Evolutionary conservation across 768 basidiomycete genomes (phyloP).

Genomic region (Lyophyllum decastes): DNA sequence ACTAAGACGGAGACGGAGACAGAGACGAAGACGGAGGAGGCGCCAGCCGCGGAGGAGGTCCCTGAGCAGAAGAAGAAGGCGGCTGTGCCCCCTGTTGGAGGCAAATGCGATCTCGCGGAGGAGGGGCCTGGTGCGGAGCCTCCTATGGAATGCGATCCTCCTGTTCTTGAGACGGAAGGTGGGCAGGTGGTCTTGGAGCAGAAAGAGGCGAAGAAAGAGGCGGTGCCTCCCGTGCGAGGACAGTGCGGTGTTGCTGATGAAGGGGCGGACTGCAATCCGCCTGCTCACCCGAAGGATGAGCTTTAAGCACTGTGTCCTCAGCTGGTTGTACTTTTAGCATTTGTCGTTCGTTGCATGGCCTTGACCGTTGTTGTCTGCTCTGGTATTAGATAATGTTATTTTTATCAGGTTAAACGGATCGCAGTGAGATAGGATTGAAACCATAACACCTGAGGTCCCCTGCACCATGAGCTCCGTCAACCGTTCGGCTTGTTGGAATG

Average conservation of each 20-base stretch:
- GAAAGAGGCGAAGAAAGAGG: conserved; percentile 12
- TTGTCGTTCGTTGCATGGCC: background rate
- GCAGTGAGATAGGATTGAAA: no score
- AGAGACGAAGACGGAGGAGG: background rate
- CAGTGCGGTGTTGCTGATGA: no score
- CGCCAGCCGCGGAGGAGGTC: background rate
- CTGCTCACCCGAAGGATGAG: conserved; percentile 18
- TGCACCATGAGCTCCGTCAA: no score
- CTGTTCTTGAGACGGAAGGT: background rate
- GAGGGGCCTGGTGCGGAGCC: conserved; percentile 7
- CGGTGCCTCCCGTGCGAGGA: no score
- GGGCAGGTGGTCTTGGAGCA: background rate
- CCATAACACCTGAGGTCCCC: no score
- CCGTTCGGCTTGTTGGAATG: no score
- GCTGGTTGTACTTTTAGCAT: conserved; percentile 5
- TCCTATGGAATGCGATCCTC: conserved; percentile 12
- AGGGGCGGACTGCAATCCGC: background rate
- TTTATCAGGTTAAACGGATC: background rate
- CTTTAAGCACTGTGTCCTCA: conserved; percentile 10
- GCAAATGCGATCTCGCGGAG: conserved; percentile 1
- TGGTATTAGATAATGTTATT: background rate
- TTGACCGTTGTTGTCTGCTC: background rate
- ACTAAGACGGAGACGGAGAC: background rate
- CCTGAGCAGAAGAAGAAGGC: conserved; percentile 1
- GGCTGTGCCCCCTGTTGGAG: background rate